Conservation (phyloP, 352 stramenopile species). For the Globisporangium radiosum region DNA sequence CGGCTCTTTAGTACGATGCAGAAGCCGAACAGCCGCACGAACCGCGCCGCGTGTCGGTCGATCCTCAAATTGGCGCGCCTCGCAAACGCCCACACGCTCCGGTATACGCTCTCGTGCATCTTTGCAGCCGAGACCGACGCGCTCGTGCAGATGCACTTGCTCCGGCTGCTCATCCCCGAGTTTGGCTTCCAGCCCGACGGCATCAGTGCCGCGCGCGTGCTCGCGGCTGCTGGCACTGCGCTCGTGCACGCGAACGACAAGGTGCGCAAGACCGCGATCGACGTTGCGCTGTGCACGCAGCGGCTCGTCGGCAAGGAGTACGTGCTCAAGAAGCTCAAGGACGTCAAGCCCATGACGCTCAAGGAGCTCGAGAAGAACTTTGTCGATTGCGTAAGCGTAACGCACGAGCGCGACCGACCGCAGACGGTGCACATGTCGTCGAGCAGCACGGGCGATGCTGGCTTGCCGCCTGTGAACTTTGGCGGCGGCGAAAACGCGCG, state of each 20-base stretch:
- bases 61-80: conserved; percentile 72
- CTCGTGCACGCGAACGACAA: conserved; percentile 64
- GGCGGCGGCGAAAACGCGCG: conserved; percentile 33
- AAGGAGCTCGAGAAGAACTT: conserved; percentile 85
- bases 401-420: conserved; percentile 29
- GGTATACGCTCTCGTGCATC: conserved; percentile 66
- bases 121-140: conserved; percentile 62
- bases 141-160: conserved; percentile 78
- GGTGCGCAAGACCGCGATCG: conserved; percentile 60
- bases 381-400: conserved; percentile 37
- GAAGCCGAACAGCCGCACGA: conserved; percentile 71
- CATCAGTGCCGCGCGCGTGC: conserved; percentile 47
- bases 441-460: conserved; percentile 1
- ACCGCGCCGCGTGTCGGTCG: conserved; percentile 63
- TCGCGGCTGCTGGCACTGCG: conserved; percentile 36
- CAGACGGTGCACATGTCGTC: conserved; percentile 51
- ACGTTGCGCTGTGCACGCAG: conserved; percentile 75
- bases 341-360: conserved; percentile 67
- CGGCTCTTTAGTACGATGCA: conserved; percentile 64
- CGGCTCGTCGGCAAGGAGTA: conserved; percentile 64
- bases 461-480: conserved; percentile 37
- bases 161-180: conserved; percentile 65
- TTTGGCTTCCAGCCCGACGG: conserved; percentile 73
- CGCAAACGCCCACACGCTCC: conserved; percentile 54
- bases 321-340: conserved; percentile 61